Evolutionary conservation across 768 basidiomycete species (phyloP), one percentile per base, ranked within the genome.

Genomic region (Scleroderma citrinum): DNA sequence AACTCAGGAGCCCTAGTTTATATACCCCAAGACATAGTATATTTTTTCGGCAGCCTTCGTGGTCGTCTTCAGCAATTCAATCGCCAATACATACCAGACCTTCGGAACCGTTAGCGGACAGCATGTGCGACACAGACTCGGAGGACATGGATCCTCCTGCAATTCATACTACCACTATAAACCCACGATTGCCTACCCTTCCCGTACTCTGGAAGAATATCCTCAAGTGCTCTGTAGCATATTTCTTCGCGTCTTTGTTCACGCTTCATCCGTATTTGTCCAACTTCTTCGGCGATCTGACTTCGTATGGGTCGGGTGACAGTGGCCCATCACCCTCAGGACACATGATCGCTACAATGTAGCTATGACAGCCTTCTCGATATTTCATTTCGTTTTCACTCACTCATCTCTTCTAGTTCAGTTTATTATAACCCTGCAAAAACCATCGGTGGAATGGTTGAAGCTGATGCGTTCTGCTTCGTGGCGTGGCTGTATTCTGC

Each of bases 361-460:
- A 64, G 61, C 29, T 35, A 24, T 14, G 17, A 54, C 35, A 8
- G 34, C 12, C 11, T 37, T 20, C 38, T 12, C 12, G 17, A 20
- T 17, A 5, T 16, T 14, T n/a, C 8, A 19, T 17, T 35, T 35
- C 10, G 42, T 13, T 3, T 37, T 30, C 6, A 50, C 43, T 47
- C 44, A 20, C 31, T 42, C 44, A 35, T 31, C 45, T 26, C 48
- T 41, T 31, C 30, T 56, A 85, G 88, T 51, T 81, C 81, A 5
- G 87, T 90, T 0, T 93, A 97, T 66, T 97, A 82, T 65, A 92
- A 94, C 57, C 95, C 95, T 4, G 93, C 93, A 23, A 93, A 95
- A 60, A 93, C 92, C 0, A 71, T 87, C 5, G 96, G 95, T 5
- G 87, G 78, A 0, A 98, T 98, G 93, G 65, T 95, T 36, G 91